Base-by-base conservation (phyloP, 2,329 filamentous ascomycete genomes). In the Cylindrodendrum hubeiense region DNA sequence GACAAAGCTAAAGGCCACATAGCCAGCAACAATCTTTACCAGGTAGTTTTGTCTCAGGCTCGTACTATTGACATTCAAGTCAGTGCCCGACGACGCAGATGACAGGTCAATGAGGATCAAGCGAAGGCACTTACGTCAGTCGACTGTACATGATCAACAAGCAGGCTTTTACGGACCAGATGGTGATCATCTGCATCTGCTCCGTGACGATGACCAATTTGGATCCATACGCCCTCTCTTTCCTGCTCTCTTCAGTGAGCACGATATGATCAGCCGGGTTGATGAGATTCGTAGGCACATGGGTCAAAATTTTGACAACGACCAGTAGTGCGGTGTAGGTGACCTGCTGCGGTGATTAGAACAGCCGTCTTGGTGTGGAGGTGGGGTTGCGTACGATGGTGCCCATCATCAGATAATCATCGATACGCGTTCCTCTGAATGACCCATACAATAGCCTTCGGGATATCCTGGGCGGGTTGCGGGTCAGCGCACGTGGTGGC, bases 121-220 rank as follows among this genome's bases (percentile, higher is more conserved):
- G 4, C 8, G 30, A 3, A n/a, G n/a, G n/a, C 34, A 76, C 81
- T 67, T 50, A 83, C 77, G 85, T 86, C 50, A 89, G 76, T 58
- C 86, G 84, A 44, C 80, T 78, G 61, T 87, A 89, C 79, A 89
- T 82, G 59, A 87, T 75, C 12, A 89, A 69, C 63, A 89, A 78
- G 67, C 72, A 89, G 1, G 79, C 77, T 69, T 89, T 89, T 54
- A 88, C 80, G 0, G 79, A 77, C 83, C 85, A 89, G 17, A 86
- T 83, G 0, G 85, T 82, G 49, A 88, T 81, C 22, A 91, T 80
- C 79, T 91, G 90, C 65, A 84, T 82, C 69, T 90, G 82, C 65
- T 90, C 89, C 0, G 87, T 86, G 10, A 89, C 84, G 15, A 90
- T 81, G 1, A 90, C 87, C 75, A 88, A 82, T 79, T 90, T 90